These are phyloP conservation scores for Sphaerulina populicola DNA, from an alignment of 2,329 filamentous ascomycete species.

Conservation along the genomic window DNA sequence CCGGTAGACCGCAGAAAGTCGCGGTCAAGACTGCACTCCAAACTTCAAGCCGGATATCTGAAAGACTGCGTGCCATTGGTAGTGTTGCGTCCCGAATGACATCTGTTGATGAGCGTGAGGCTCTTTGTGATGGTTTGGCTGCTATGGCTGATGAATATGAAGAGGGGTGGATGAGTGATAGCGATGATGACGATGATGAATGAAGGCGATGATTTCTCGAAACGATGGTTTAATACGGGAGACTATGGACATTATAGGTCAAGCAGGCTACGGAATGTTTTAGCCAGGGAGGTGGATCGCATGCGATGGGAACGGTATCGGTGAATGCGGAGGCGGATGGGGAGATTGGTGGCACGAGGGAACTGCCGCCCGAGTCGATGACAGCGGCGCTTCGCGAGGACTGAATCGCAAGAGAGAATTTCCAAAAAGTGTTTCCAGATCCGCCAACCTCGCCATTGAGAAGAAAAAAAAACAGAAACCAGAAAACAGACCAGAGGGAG, in stretches of 20 bases:
- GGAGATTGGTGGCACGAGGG: no score
- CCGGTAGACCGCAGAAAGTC: constrained; percentile 34
- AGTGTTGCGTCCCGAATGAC: constrained; percentile 51
- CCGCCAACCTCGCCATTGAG: no score
- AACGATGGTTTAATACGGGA: background rate
- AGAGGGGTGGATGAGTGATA: constrained; percentile 68
- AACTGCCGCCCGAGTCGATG: no score
- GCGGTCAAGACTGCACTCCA: constrained; percentile 51
- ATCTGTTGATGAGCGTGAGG: constrained; percentile 70
- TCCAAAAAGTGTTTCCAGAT: no score
- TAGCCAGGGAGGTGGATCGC: no score
- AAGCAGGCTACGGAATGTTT: background rate
- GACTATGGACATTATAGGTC: background rate
- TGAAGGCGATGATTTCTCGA: background rate
- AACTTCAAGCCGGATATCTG: constrained; percentile 65
- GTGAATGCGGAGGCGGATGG: no score
- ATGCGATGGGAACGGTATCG: no score
- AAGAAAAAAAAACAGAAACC: no score
- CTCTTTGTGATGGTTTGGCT: constrained; percentile 69
- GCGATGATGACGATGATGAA: constrained; percentile 52
- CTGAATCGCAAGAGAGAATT: no score
- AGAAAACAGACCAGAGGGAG: no score
- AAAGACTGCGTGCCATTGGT: constrained; percentile 54
- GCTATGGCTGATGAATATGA: constrained; percentile 82
- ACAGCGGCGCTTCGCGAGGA: no score